Conservation (phyloP, 2,329 filamentous ascomycete species). For the Apiospora aurea region DNA sequence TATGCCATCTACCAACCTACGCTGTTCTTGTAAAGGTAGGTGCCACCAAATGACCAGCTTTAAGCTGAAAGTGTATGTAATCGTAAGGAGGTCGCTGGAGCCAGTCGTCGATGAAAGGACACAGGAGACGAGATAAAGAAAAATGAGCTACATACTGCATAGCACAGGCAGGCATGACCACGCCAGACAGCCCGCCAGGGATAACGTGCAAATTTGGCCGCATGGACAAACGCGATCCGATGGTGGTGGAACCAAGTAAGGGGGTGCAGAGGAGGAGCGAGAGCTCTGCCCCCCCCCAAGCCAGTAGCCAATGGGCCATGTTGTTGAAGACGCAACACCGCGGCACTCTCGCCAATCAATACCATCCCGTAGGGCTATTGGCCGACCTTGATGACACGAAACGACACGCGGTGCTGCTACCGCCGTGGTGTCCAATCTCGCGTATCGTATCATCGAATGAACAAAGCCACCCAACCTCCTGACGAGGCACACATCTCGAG, state of each 20-base stretch:
- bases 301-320: not conserved
- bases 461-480: not conserved
- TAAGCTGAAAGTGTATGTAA: not conserved
- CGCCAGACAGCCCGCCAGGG: not conserved
- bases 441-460: not conserved
- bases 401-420: conserved; percentile 9
- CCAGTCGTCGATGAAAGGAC: not conserved
- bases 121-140: not conserved
- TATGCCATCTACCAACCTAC: not conserved
- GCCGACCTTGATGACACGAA: not conserved
- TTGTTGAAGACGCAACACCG: not conserved
- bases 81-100: not conserved
- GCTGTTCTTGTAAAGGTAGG: not conserved
- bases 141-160: not conserved
- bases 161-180: not conserved
- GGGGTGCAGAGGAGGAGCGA: not conserved
- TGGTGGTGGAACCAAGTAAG: not conserved
- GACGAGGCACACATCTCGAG: not conserved
- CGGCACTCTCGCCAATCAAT: not conserved
- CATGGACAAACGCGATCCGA: not conserved
- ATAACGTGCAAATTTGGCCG: not conserved
- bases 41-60: not conserved
- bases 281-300: not conserved
- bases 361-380: not conserved
- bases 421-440: not conserved